Evolutionary conservation across 75 land plant genomes (phyloP).

Genomic region (Pinus tabuliformis): DNA sequence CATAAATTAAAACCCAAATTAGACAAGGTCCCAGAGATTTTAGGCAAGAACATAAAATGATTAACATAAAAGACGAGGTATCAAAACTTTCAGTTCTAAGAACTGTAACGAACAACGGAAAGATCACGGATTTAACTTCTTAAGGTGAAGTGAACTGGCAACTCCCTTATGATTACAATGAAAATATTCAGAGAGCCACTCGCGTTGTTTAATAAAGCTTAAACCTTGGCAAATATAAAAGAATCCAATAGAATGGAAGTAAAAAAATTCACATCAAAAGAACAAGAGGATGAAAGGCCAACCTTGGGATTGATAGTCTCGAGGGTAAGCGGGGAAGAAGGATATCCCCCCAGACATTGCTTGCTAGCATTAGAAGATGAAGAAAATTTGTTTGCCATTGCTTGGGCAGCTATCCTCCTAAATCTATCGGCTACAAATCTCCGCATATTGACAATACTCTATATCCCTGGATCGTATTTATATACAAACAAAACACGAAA

Average conservation of each 20-base stretch:
- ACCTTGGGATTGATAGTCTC: constrained; percentile 75
- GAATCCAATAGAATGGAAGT: background rate
- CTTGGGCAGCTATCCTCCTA: no score
- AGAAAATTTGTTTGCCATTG: no score
- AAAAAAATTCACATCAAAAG: background rate
- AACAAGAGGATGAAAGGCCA: constrained; percentile 9
- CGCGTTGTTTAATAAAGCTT: background rate
- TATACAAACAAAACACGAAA: no score
- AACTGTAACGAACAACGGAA: background rate
- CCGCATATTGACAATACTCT: no score
- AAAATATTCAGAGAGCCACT: no score
- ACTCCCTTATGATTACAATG: no score
- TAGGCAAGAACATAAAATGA: background rate
- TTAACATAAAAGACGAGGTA: background rate
- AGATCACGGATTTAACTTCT: background rate
- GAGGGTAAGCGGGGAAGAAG: constrained; percentile 39
- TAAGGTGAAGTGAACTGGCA: no score
- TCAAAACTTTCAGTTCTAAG: background rate
- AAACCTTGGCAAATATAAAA: background rate
- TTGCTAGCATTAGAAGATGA: no score
- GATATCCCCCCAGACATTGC: background rate
- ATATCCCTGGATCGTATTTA: no score
- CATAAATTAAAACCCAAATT: no score
- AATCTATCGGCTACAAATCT: no score
- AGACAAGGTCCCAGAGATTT: background rate